Evolutionary conservation across 2,329 filamentous ascomycete genomes (phyloP), one percentile per base, ranked within the genome.

Genomic region (Cladosporium sp.): DNA sequence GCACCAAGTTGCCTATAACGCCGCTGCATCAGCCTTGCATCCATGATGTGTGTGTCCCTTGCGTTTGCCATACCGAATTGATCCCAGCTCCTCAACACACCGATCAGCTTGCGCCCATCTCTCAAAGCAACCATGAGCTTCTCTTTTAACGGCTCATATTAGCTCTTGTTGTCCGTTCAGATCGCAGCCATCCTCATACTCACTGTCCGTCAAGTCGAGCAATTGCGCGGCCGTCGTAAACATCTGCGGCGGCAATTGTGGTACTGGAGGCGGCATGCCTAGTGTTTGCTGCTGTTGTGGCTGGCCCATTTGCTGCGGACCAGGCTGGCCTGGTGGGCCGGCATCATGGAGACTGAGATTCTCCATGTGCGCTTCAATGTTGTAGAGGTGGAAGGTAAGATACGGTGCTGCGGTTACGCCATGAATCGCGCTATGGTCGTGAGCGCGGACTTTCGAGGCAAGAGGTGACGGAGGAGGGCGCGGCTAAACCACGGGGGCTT

Each of bases 161-260:
- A 66, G 28, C 21, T 49, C 51, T 30, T 59, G 18, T 52, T 28
- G 10, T 34, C n/a, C 36, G 47, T 57, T 55, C 58, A 18, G 24
- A 28, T 12, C 55, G 18, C 21, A 7, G 68, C 59, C 55, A 67
- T 91, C 44, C 51, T 24, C 59, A 51, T 51, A 73, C 72, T 83
- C 88, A 98, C 94, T 99, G 82, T 99, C 95, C 74, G 95, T 98
- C 75, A 99, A 85, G 78, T 99, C 95, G 67, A 99, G 84, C 67
- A 99, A 84, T 83, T 98, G 95, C 64, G 95, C 93, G 36, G 95
- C 95, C 36, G 95, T 99, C 21, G 95, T 96, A 82, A 99, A 99
- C 90, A 98, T 97, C 83, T 99, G 94, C 67, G 93, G 93, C 15
- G 92, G 92, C 47, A 94, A 83, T 79, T 92, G 90, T 69, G 87